Percentiles rank a stretch among this genome's conserved stretches.
Evolutionary conservation across 2,329 filamentous ascomycete genomes (phyloP).

Genomic region (Diaporthe ilicicola): DNA sequence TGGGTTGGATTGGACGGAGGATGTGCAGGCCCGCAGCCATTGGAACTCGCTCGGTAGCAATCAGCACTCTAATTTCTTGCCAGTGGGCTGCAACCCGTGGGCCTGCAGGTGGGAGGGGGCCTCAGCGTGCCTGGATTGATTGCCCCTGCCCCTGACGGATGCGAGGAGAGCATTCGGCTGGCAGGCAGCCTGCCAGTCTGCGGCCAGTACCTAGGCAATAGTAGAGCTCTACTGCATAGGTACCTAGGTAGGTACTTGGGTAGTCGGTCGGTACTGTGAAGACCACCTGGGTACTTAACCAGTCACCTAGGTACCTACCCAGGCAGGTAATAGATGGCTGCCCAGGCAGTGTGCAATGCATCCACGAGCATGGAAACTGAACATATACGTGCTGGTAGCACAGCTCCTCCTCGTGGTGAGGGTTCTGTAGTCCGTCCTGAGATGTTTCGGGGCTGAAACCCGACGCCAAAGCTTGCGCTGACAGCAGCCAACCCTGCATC

Average conservation of each 20-base stretch:
- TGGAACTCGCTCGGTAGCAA: not conserved
- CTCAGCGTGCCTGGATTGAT: slow-evolving; percentile 18
- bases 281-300: not conserved
- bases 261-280: too few relatives aligned
- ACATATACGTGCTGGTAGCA: too few relatives aligned
- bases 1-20: slow-evolving; percentile 1
- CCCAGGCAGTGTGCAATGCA: too few relatives aligned
- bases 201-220: too few relatives aligned
- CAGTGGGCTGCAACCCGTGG: slow-evolving; percentile 7
- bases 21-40: not conserved
- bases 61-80: slow-evolving; percentile 19
- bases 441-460: slow-evolving; percentile 5
- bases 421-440: too few relatives aligned
- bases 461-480: not conserved
- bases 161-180: not conserved
- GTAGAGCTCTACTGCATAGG: not conserved
- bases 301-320: too few relatives aligned
- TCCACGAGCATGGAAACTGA: too few relatives aligned
- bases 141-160: slow-evolving; percentile 18
- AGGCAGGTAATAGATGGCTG: too few relatives aligned
- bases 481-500: not conserved
- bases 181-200: too few relatives aligned
- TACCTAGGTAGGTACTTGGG: not conserved
- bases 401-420: too few relatives aligned
- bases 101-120: not conserved